Conservation (phyloP, 768 basidiomycete species). For the Leccinellum rugosiceps region DNA sequence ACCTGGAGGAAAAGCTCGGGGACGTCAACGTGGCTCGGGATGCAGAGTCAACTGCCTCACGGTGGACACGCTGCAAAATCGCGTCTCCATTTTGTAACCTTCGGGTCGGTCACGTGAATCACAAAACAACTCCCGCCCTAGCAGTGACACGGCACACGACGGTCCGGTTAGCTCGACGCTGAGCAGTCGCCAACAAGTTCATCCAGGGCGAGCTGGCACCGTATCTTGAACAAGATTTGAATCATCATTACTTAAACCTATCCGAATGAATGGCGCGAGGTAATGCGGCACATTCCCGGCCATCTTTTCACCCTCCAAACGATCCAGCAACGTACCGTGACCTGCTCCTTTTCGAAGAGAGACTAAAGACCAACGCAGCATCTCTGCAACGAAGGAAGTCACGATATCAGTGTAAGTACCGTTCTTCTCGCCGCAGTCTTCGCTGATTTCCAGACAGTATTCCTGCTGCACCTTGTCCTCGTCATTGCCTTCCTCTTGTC, state of each 20-base stretch:
- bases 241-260: not conserved
- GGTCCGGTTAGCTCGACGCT: constrained; percentile 5
- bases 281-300: constrained; percentile 21
- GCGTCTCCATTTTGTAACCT: constrained; percentile 23
- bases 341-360: constrained; percentile 89
- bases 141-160: not conserved
- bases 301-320: constrained; percentile 57
- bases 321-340: constrained; percentile 84
- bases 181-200: not conserved
- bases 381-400: constrained; percentile 74
- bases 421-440: constrained; percentile 15
- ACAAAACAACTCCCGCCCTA: not conserved
- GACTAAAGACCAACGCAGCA: constrained; percentile 92
- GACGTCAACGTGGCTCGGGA: constrained; percentile 10
- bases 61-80: constrained; percentile 18
- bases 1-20: not conserved
- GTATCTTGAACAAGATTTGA: not conserved
- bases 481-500: constrained; percentile 69
- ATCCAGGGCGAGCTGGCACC: not conserved
- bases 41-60: constrained; percentile 25
- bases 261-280: constrained; percentile 26
- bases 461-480: constrained; percentile 64
- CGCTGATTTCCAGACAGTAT: constrained; percentile 48
- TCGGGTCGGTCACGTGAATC: constrained; percentile 20
- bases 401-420: constrained; percentile 71